Evolutionary conservation across 225 moss, liverwort and hornwort genomes (phyloP).

Genomic region (Takakia lepidozioides): DNA sequence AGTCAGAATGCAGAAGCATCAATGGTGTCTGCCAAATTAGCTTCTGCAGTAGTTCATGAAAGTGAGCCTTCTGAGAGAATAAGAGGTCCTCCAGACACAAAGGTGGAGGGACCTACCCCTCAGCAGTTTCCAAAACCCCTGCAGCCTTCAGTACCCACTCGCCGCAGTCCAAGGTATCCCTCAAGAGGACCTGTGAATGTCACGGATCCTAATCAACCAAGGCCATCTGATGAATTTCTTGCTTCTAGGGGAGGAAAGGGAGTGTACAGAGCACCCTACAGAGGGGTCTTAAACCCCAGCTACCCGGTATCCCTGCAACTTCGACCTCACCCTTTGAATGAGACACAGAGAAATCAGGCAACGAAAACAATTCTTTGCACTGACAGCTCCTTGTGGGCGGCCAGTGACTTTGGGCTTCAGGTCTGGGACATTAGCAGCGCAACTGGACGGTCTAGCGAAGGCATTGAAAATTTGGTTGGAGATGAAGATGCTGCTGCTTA

Average conservation of each 20-base stretch:
- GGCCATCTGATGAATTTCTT: conserved; percentile 21
- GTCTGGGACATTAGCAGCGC: conserved; percentile 79
- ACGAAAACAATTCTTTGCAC: conserved; percentile 57
- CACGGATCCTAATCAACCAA: conserved; percentile 5
- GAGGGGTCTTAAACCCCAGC: conserved; percentile 46
- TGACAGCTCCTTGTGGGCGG: conserved; percentile 69
- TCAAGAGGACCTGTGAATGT: conserved; percentile 12
- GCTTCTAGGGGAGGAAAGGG: conserved; percentile 52
- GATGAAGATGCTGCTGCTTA: conserved; percentile 94
- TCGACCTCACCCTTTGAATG: conserved; percentile 78
- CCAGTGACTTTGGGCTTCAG: conserved; percentile 64
- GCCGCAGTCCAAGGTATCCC: conserved; percentile 11
- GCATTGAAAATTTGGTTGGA: conserved; percentile 50
- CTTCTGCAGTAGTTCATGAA: too few relatives aligned
- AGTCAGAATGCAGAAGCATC: too few relatives aligned
- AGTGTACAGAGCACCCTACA: conserved; percentile 55
- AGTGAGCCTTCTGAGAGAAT: conserved; percentile 1
- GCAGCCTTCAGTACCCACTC: background rate
- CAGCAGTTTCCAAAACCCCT: conserved; percentile 10
- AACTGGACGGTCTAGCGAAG: conserved; percentile 47
- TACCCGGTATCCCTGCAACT: conserved; percentile 84
- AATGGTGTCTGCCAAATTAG: too few relatives aligned
- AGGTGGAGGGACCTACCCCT: conserved; percentile 9
- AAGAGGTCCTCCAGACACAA: conserved; percentile 6
- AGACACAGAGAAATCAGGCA: conserved; percentile 44